Evolutionary conservation across 192 early-diverging fungal species (phyloP).

Genomic region (Paraglomus brasilianum): DNA sequence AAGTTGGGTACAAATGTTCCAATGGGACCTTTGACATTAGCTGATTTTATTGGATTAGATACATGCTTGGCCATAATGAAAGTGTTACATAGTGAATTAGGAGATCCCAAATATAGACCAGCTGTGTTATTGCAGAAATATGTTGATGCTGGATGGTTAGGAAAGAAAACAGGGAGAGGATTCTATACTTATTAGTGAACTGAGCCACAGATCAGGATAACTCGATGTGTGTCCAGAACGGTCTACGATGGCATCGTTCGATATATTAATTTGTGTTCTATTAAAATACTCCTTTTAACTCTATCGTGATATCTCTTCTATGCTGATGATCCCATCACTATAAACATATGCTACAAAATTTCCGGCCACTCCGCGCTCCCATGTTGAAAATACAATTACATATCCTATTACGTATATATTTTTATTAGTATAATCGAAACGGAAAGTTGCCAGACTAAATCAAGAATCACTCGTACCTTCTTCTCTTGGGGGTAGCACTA

Average conservation of each 20-base stretch:
- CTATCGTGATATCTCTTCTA: too few relatives aligned
- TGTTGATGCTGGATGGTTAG: slow-evolving; percentile 96
- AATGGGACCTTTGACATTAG: slow-evolving; percentile 96
- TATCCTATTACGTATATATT: slow-evolving; percentile 40
- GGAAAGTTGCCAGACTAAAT: not conserved
- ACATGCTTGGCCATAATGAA: slow-evolving; percentile 98
- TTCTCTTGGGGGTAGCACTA: slow-evolving; percentile 48
- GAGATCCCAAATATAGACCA: slow-evolving; percentile 95
- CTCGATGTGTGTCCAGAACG: too few relatives aligned
- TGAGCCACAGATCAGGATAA: too few relatives aligned
- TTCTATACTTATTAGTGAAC: slow-evolving; percentile 90
- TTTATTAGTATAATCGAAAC: not conserved
- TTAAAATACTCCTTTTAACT: too few relatives aligned
- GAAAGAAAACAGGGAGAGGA: slow-evolving; percentile 86
- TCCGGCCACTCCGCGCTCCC: slow-evolving; percentile 45
- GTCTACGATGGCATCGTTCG: too few relatives aligned
- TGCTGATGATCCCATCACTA: slow-evolving; percentile 50
- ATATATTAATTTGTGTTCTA: too few relatives aligned
- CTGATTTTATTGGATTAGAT: slow-evolving; percentile 97
- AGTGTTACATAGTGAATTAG: slow-evolving; percentile 85
- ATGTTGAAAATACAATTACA: slow-evolving; percentile 50
- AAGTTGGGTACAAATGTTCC: slow-evolving; percentile 95
- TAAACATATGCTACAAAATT: slow-evolving; percentile 49
- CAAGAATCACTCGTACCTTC: slow-evolving; percentile 28
- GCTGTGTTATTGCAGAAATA: slow-evolving; percentile 88